These are phyloP conservation scores for Komagataella populi DNA, from an alignment of 805 yeast species.

Conservation along the genomic window DNA sequence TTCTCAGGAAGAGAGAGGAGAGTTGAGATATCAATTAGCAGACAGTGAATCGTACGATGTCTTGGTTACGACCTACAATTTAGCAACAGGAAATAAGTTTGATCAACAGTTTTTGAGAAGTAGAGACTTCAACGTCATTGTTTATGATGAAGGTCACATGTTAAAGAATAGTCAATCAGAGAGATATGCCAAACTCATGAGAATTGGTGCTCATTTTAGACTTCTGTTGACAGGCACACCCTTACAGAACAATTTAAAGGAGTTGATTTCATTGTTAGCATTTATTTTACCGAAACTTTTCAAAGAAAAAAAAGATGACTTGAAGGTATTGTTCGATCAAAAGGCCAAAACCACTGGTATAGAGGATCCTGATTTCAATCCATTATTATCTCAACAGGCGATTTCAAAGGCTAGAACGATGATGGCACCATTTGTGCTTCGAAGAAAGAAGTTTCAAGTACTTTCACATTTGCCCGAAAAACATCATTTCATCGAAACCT, in stretches of 20 bases:
- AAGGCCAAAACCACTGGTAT: conserved; percentile 54
- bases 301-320: conserved; percentile 67
- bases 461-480: conserved; percentile 80
- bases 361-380: conserved; percentile 35
- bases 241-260: conserved; percentile 82
- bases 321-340: conserved; percentile 76
- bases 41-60: conserved; percentile 59
- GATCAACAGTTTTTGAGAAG: conserved; percentile 71
- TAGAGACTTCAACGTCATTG: conserved; percentile 72
- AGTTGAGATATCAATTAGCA: conserved; percentile 58
- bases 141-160: conserved; percentile 97
- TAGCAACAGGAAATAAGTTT: conserved; percentile 76
- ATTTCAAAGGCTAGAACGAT: conserved; percentile 87
- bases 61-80: conserved; percentile 83
- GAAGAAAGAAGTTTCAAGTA: conserved; percentile 89
- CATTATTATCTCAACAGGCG: conserved; percentile 81
- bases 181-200: conserved; percentile 79
- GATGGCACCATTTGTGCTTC: conserved; percentile 95
- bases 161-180: conserved; percentile 82
- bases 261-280: conserved; percentile 78
- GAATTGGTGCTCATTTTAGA: conserved; percentile 70
- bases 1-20: conserved; percentile 70
- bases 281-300: conserved; percentile 82
- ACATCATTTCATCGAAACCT: conserved; percentile 44
- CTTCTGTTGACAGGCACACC: conserved; percentile 93